phyloP scores from a whole-genome alignment of 2,329 filamentous ascomycete genomes.

The Metarhizium robertsii region DNA sequence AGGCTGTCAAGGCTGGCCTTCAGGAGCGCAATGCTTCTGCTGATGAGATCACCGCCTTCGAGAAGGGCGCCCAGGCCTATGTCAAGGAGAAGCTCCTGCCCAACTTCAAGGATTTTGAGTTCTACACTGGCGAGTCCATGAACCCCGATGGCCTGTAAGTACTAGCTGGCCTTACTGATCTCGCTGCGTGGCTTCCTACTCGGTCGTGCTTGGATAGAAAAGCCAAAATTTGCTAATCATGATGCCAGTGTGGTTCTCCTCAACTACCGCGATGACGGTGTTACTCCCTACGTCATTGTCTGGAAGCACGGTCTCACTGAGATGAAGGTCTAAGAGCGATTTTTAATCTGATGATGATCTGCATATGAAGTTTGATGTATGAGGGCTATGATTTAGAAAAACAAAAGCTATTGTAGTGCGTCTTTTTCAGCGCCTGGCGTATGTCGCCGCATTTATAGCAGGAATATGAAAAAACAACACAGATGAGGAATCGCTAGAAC shows the following conservation, averaged over 20 bases:
- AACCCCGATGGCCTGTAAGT: constrained; percentile 87
- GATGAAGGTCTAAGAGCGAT: constrained; percentile 74
- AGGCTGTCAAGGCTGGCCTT: constrained; percentile 67
- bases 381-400: constrained; percentile 6
- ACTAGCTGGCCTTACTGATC: not conserved
- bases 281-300: constrained; percentile 79
- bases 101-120: constrained; percentile 96
- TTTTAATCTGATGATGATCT: not conserved
- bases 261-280: constrained; percentile 95
- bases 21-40: constrained; percentile 51
- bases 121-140: constrained; percentile 88
- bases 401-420: constrained; percentile 1
- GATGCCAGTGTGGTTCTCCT: constrained; percentile 68
- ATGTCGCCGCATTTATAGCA: constrained; percentile 8
- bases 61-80: constrained; percentile 62
- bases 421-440: constrained; percentile 6
- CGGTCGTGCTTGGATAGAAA: not conserved
- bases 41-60: constrained; percentile 67
- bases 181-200: not conserved
- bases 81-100: constrained; percentile 72
- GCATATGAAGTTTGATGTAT: constrained; percentile 4
- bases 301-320: constrained; percentile 91
- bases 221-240: not conserved
- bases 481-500: not conserved
- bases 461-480: constrained; percentile 6